phyloP scores from a whole-genome alignment of 108 stramenopile genomes.

The Conticribra guillardii region DNA sequence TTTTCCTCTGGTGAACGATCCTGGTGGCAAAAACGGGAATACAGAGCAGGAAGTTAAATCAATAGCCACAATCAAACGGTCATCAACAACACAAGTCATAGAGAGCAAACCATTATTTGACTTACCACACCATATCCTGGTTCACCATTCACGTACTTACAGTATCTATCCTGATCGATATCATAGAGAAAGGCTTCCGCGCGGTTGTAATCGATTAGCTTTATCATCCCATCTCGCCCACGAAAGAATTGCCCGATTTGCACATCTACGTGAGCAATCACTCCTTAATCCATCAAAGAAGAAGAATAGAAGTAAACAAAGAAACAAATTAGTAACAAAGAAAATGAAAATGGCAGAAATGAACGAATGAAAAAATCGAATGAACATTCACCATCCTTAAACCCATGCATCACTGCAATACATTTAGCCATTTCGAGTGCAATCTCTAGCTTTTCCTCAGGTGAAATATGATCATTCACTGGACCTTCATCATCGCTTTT shows the following conservation, averaged over 20 bases:
- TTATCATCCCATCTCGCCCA: slow-evolving; percentile 51
- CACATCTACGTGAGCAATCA: slow-evolving; percentile 76
- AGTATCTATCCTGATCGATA: slow-evolving; percentile 53
- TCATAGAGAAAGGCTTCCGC: slow-evolving; percentile 75
- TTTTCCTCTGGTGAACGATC: slow-evolving; percentile 78
- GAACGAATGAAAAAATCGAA: no score
- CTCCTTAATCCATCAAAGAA: no score
- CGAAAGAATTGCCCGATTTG: slow-evolving; percentile 68
- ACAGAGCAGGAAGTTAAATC: no score
- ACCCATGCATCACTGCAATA: slow-evolving; percentile 73
- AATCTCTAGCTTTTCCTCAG: slow-evolving; percentile 54
- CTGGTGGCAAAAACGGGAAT: neutral
- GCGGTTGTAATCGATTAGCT: slow-evolving; percentile 85
- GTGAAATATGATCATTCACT: slow-evolving; percentile 55
- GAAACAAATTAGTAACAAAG: no score
- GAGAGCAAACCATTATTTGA: neutral
- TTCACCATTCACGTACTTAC: slow-evolving; percentile 59
- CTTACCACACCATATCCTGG: slow-evolving; percentile 32
- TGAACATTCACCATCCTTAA: no score
- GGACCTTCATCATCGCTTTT: slow-evolving; percentile 9
- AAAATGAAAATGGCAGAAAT: no score
- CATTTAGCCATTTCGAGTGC: slow-evolving; percentile 72
- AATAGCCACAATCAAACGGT: no score
- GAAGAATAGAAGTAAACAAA: no score
- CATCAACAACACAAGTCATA: no score